These are phyloP conservation scores for Pulveroboletus sp. DNA, from an alignment of 768 basidiomycete genomes.

Conservation along the genomic window DNA sequence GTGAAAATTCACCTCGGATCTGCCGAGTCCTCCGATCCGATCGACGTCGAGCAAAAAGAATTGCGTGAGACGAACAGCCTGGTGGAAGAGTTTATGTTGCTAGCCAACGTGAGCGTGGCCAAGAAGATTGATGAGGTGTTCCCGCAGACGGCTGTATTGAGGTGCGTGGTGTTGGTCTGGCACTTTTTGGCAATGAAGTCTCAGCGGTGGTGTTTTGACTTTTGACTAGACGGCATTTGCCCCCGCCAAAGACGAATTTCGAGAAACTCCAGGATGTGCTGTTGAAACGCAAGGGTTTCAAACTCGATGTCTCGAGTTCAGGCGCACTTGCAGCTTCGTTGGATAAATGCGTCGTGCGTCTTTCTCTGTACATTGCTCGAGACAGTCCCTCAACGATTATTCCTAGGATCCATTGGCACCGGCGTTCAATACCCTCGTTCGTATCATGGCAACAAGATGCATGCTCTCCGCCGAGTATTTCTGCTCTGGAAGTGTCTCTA, in stretches of 20 bases:
- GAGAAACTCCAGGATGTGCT: slow-evolving; percentile 94
- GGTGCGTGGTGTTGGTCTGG: slow-evolving; percentile 41
- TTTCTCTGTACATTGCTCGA: background rate
- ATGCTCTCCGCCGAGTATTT: slow-evolving; percentile 99
- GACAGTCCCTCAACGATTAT: background rate
- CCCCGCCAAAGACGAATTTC: slow-evolving; percentile 91
- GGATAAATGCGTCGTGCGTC: slow-evolving; percentile 79
- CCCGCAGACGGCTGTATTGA: slow-evolving; percentile 91
- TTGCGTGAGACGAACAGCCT: slow-evolving; percentile 90
- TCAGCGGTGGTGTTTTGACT: background rate
- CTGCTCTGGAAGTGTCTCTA: slow-evolving; percentile 89
- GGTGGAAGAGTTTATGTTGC: slow-evolving; percentile 98
- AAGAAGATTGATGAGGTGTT: slow-evolving; percentile 89
- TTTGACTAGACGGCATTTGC: slow-evolving; percentile 73
- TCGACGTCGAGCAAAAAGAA: slow-evolving; percentile 96
- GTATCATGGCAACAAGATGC: slow-evolving; percentile 98
- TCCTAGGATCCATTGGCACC: slow-evolving; percentile 78
- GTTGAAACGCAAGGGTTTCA: slow-evolving; percentile 77
- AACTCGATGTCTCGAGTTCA: slow-evolving; percentile 87
- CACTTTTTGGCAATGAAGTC: slow-evolving; percentile 2
- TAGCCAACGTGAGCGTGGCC: slow-evolving; percentile 95
- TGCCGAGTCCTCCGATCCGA: slow-evolving; percentile 90
- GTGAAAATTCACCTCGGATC: slow-evolving; percentile 96
- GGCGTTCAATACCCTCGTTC: slow-evolving; percentile 94
- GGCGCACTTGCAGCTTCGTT: slow-evolving; percentile 85